Conservation (phyloP, 2,329 filamentous ascomycete genomes). For the Sclerotinia glacialis region DNA sequence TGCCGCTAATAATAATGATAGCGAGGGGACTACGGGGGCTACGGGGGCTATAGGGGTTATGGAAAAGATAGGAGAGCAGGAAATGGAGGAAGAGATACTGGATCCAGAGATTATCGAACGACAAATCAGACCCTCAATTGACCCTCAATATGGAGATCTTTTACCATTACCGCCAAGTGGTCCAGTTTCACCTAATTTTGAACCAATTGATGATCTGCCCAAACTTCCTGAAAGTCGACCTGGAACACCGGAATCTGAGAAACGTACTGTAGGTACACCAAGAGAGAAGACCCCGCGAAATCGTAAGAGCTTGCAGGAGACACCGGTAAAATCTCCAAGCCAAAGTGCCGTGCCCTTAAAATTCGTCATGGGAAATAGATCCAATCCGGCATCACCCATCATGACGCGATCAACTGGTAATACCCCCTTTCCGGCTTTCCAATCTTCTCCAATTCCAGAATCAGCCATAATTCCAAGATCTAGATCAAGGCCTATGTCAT, state of each 20-base stretch:
- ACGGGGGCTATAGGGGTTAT: background rate
- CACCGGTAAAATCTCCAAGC: constrained; percentile 41
- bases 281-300: constrained; percentile 30
- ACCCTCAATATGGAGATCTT: constrained; percentile 63
- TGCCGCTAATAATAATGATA: constrained; percentile 37
- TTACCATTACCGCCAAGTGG: constrained; percentile 62
- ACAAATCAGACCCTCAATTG: constrained; percentile 62
- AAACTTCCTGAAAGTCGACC: constrained; percentile 56
- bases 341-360: constrained; percentile 56
- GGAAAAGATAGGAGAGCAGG: constrained; percentile 19
- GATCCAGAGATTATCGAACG: constrained; percentile 59
- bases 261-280: constrained; percentile 23
- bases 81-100: constrained; percentile 40
- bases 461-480: constrained; percentile 41
- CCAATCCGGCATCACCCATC: constrained; percentile 45
- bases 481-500: constrained; percentile 54
- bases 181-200: constrained; percentile 48
- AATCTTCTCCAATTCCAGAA: constrained; percentile 34
- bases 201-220: constrained; percentile 46
- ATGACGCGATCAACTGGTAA: constrained; percentile 43
- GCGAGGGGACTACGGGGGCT: constrained; percentile 24
- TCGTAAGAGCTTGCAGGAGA: constrained; percentile 34
- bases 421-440: constrained; percentile 40
- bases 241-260: constrained; percentile 40
- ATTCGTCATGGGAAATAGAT: constrained; percentile 47